Conservation (phyloP, 805 yeast species). For the Pichia membranifaciens region DNA sequence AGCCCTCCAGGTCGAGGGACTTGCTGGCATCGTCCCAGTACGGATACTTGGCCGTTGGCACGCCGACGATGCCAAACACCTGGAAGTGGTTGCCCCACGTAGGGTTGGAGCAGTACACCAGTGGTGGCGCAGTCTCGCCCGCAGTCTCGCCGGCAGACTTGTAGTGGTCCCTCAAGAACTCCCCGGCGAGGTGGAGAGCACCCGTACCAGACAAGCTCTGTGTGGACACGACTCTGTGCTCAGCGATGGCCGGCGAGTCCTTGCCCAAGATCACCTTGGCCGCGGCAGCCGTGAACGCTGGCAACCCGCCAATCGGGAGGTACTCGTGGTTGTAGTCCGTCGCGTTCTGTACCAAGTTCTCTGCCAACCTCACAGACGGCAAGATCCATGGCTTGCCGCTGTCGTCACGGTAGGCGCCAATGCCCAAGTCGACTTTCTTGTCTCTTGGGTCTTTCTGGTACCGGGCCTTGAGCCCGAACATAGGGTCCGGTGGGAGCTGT, state of each 20-base stretch:
- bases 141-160: slow-evolving; percentile 13
- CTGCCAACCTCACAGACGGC: slow-evolving; percentile 73
- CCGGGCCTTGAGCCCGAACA: slow-evolving; percentile 75
- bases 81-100: slow-evolving; percentile 98
- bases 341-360: slow-evolving; percentile 51
- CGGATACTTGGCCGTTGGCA: slow-evolving; percentile 65
- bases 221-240: slow-evolving; percentile 50
- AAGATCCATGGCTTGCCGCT: slow-evolving; percentile 85
- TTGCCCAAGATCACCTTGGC: slow-evolving; percentile 68
- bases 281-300: slow-evolving; percentile 61
- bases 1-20: slow-evolving; percentile 65
- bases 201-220: slow-evolving; percentile 88
- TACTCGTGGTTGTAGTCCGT: slow-evolving; percentile 79
- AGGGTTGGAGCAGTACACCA: slow-evolving; percentile 74
- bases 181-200: slow-evolving; percentile 85
- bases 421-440: slow-evolving; percentile 77
- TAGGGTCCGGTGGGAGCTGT: slow-evolving; percentile 78
- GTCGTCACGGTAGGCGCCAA: slow-evolving; percentile 93
- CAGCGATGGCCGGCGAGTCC: slow-evolving; percentile 46
- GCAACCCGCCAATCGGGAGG: slow-evolving; percentile 73
- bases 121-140: slow-evolving; percentile 27
- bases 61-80: slow-evolving; percentile 68
- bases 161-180: slow-evolving; percentile 51
- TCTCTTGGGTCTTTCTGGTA: slow-evolving; percentile 50
- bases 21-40: slow-evolving; percentile 78